Percentiles rank a stretch among this genome's conserved stretches.
These are phyloP conservation scores for Mycogone perniciosa DNA, from an alignment of 2,329 filamentous ascomycete species.

Conservation along the genomic window DNA sequence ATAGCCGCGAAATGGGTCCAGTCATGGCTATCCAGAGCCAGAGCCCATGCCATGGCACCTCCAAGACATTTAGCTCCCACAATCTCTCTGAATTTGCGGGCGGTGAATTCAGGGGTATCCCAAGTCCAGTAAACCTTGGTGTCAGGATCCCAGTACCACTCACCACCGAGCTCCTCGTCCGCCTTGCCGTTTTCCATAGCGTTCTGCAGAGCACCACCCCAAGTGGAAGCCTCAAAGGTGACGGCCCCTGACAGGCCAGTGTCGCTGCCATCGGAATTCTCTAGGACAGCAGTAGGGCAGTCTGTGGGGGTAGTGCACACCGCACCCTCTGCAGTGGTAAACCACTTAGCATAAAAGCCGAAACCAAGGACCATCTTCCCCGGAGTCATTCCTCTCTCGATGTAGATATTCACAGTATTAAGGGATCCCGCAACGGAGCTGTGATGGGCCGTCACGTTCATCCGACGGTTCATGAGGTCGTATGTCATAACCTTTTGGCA, in stretches of 20 bases:
- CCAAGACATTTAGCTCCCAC: constrained; percentile 37
- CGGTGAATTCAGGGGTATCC: constrained; percentile 45
- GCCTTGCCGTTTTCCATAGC: constrained; percentile 36
- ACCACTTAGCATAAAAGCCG: constrained; percentile 65
- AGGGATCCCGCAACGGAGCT: constrained; percentile 50
- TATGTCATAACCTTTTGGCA: constrained; percentile 55
- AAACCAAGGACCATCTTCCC: constrained; percentile 59
- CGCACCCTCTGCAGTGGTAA: constrained; percentile 43
- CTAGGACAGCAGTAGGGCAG: constrained; percentile 53
- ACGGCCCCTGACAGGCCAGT: constrained; percentile 41
- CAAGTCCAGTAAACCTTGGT: constrained; percentile 48
- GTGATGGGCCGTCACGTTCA: constrained; percentile 59
- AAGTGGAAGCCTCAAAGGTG: constrained; percentile 34
- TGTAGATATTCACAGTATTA: constrained; percentile 51
- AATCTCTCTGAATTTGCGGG: constrained; percentile 40
- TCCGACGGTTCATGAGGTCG: constrained; percentile 68
- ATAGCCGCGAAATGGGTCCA: constrained; percentile 39
- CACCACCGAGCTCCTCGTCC: constrained; percentile 43
- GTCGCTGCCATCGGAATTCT: constrained; percentile 55
- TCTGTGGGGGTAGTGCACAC: constrained; percentile 46
- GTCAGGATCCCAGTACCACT: constrained; percentile 47
- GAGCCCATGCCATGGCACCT: constrained; percentile 48
- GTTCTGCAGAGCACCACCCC: constrained; percentile 30
- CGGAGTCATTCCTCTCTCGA: constrained; percentile 47
- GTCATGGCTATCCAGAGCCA: constrained; percentile 42